Conservation (phyloP, 192 early-diverging fungal species). For the Phlyctochytrium bullatum region DNA sequence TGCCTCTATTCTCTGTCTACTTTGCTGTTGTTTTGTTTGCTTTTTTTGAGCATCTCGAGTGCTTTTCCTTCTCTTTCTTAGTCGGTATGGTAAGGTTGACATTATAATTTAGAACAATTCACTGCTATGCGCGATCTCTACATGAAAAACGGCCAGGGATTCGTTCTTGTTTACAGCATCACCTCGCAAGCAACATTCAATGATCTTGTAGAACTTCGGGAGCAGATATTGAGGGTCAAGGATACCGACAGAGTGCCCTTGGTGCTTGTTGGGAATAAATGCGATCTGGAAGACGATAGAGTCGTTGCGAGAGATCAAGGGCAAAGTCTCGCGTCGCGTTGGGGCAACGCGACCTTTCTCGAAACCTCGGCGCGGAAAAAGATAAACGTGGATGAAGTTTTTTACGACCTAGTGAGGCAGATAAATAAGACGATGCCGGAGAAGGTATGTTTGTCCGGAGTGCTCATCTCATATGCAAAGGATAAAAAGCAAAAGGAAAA, state of each 20-base stretch:
- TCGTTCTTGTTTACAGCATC: constrained; percentile 62
- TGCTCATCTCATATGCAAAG: no score
- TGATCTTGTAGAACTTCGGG: constrained; percentile 59
- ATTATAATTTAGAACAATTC: constrained; percentile 48
- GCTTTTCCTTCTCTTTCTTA: no score
- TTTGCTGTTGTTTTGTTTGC: neutral
- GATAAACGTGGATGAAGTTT: constrained; percentile 89
- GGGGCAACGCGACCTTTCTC: constrained; percentile 71
- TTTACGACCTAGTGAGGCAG: constrained; percentile 86
- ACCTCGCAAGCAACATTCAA: constrained; percentile 66
- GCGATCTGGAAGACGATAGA: constrained; percentile 65
- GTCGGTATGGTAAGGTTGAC: neutral
- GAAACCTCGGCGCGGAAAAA: constrained; percentile 86
- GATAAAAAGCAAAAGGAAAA: constrained; percentile 43
- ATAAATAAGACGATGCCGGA: constrained; percentile 80
- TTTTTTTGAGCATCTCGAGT: constrained; percentile 5
- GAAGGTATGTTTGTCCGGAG: constrained; percentile 53
- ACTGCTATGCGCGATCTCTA: constrained; percentile 69
- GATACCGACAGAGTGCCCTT: constrained; percentile 66
- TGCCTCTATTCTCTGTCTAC: constrained; percentile 10
- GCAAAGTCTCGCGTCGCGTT: constrained; percentile 58
- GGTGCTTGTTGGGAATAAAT: constrained; percentile 64
- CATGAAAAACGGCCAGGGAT: constrained; percentile 70
- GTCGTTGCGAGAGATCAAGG: constrained; percentile 66
- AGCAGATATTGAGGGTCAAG: constrained; percentile 62